Evolutionary conservation across 2,329 filamentous ascomycete genomes (phyloP), one percentile per base, ranked within the genome.

Genomic region (Neonectria neomacrospora): DNA sequence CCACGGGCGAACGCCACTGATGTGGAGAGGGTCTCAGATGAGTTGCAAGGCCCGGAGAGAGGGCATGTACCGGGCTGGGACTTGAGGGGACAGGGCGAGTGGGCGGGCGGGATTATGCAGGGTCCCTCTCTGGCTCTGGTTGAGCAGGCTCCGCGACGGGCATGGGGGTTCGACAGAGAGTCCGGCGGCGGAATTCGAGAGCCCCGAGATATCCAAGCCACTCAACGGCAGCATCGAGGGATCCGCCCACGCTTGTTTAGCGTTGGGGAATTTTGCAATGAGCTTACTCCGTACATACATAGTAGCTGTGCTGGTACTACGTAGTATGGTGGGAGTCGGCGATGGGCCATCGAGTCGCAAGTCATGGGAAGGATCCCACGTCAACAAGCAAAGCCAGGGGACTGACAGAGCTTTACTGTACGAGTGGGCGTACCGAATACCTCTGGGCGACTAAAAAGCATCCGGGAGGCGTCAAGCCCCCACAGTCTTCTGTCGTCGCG

Each of bases 1-100:
- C 59, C 68, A 67, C 56, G 62, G 58, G 66, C 67, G 70, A 71
- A 71, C 72, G 72, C 72, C 71, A 71, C 72, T 73, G 72, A 73
- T 73, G 72, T 70, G 71, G 71, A 71, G 71, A 71, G 72, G 70
- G 71, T 71, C 70, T 71, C 64, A 72, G 67, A 73, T 71, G 71
- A 70, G 63, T 65, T 68, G 61, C 68, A 64, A 70, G 65, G 68
- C n/a, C 60, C 45, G 47, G 34, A 52, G 39, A 54, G 41, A 37
- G n/a, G 32, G 47, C 67, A 71, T 66, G 69, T 69, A 71, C 64
- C 60, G 63, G 66, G 64, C 69, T 71, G 66, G 55, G 68, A 72
- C 65, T 67, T 69, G 67, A 67, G 68, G 67, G 64, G 64, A 59
- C 67, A 61, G 64, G 64, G 62, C 67, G 63, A 61, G 61, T 66